Base-by-base conservation (phyloP, 2,329 filamentous ascomycete species). In the Xylariaceae sp. region DNA sequence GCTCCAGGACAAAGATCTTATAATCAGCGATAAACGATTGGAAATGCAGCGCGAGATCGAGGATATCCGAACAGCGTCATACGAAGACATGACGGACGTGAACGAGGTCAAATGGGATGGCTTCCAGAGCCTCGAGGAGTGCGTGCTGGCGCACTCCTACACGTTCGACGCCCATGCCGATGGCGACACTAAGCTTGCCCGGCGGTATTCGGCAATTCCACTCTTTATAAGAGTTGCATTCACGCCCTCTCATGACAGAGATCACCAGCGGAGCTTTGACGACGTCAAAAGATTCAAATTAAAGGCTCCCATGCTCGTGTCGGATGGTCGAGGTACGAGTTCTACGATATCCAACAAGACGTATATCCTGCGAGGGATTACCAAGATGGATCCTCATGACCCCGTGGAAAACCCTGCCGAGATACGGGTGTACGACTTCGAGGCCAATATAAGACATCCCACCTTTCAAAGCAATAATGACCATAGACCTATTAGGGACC, bases 81-180 rank as follows among this genome's bases (percentile, higher is more conserved):
- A 5, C 9, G 35, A 10, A 8, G 27, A 40, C 2, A 16, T 33
- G 10, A 20, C 10, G 2, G 9, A 33, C 16, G n/a, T 9, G 6
- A 13, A 11, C 7, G 33, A 49, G n/a, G 27, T 49, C n/a, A 49
- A 33, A 8, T 49, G 45, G 45, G 36, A 49, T 18, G 45, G 45
- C 3, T 9, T 26, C n/a, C 13, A 24, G 27, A 7, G 20, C 7
- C 36, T 49, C 18, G n/a, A 11, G 6, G 24, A 41, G n/a, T 3
- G 18, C 5, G 45, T 33, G 5, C 8, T 20, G 1, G 45, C 32
- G 3, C 45, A 49, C 18, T 27, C n/a, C 4, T 7, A 13, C 9
- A 18, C 39, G 6, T 0, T 13, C 1, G 20, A 48, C 18, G 2
- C 1, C 5, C 4, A 6, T 6, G 45, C 45, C 1, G 36, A 41